Evolutionary conservation across 1,284 basidiomycete genomes (phyloP).

Genomic region (Bjerkandera adusta): DNA sequence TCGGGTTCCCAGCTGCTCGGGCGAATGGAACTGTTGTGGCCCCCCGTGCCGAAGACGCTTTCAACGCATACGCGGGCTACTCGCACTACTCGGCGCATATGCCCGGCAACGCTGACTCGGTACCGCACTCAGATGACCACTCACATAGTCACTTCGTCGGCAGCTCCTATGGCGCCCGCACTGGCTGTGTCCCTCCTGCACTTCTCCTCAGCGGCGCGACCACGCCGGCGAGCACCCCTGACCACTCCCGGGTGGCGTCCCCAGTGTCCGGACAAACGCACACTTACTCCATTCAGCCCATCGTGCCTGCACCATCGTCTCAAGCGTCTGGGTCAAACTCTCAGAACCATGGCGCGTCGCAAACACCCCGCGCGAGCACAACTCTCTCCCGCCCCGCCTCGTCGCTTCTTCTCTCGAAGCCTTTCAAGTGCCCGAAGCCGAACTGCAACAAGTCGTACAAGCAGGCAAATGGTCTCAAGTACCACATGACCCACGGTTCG

Average conservation of each 20-base stretch:
- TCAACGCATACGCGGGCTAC: slow-evolving; percentile 49
- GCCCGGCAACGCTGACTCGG: slow-evolving; percentile 47
- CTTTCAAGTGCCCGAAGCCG: slow-evolving; percentile 94
- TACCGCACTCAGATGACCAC: slow-evolving; percentile 30
- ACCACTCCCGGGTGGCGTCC: slow-evolving; percentile 41
- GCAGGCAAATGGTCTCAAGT: slow-evolving; percentile 95
- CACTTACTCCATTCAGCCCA: slow-evolving; percentile 22
- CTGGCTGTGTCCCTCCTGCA: slow-evolving; percentile 61
- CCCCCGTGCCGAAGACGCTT: slow-evolving; percentile 29
- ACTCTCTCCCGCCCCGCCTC: slow-evolving; percentile 51
- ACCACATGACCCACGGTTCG: slow-evolving; percentile 92
- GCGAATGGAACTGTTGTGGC: slow-evolving; percentile 15
- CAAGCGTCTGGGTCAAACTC: slow-evolving; percentile 4
- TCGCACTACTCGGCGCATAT: slow-evolving; percentile 62
- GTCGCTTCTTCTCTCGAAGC: slow-evolving; percentile 69
- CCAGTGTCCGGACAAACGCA: slow-evolving; percentile 26
- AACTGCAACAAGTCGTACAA: slow-evolving; percentile 99
- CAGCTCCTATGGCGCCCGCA: slow-evolving; percentile 32
- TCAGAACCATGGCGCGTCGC: slow-evolving; percentile 20
- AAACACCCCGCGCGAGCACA: slow-evolving; percentile 40
- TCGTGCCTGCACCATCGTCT: slow-evolving; percentile 22
- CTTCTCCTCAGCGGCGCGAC: slow-evolving; percentile 50
- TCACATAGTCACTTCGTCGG: slow-evolving; percentile 18
- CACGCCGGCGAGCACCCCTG: slow-evolving; percentile 40
- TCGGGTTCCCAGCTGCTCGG: slow-evolving; percentile 23